These are phyloP conservation scores for Allium cepa DNA, from an alignment of 106 monocot species.

Conservation along the genomic window DNA sequence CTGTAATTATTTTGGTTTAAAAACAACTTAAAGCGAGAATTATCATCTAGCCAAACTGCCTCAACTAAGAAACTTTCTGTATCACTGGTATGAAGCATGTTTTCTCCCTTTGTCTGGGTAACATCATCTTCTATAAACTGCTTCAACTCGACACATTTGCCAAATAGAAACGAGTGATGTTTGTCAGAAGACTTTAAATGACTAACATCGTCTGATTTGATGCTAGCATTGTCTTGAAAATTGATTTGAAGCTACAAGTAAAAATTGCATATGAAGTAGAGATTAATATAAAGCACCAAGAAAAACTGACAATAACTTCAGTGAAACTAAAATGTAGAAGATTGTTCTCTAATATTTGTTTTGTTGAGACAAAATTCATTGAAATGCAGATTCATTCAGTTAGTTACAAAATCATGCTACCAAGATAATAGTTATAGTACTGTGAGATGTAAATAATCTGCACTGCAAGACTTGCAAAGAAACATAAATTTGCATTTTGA, in stretches of 20 bases:
- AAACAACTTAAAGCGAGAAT: slow-evolving; percentile 5
- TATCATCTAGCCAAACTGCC: slow-evolving; percentile 17
- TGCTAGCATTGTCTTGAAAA: not conserved
- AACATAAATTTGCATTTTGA: too few species aligned
- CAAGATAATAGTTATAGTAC: not conserved
- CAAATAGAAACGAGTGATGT: not conserved
- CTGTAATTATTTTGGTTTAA: not conserved
- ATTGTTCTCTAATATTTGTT: not conserved
- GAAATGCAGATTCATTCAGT: not conserved
- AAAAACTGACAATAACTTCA: not conserved
- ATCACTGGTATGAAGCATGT: not conserved
- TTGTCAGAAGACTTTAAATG: not conserved
- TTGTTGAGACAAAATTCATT: not conserved
- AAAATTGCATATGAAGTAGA: not conserved
- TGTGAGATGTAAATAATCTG: too few species aligned
- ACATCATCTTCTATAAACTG: not conserved
- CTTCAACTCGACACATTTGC: not conserved
- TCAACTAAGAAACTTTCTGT: slow-evolving; percentile 4
- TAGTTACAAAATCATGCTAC: not conserved
- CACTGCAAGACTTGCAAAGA: too few species aligned
- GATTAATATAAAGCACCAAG: not conserved
- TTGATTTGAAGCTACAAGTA: not conserved
- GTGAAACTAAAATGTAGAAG: not conserved
- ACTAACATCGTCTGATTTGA: not conserved
- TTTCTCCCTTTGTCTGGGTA: not conserved